These are phyloP conservation scores for Nissolia schottii DNA, from an alignment of 306 rosid genomes.

Conservation along the genomic window DNA sequence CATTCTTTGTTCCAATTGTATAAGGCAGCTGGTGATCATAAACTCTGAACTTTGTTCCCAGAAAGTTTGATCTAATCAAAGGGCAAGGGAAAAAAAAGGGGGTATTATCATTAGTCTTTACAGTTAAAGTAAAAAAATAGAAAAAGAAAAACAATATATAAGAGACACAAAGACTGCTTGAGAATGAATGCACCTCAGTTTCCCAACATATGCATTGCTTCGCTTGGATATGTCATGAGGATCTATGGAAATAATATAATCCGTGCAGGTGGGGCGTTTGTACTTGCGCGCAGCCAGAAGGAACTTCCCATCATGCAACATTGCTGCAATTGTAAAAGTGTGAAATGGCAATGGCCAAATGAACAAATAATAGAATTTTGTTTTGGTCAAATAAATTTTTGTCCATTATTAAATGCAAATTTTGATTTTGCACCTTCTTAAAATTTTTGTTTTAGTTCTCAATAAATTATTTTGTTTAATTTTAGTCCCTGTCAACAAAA, in stretches of 20 bases:
- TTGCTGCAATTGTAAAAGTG: slow-evolving; percentile 41
- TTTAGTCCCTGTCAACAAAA: no score
- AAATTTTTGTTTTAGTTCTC: no score
- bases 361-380: no score
- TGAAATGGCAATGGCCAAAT: slow-evolving; percentile 16
- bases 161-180: not conserved
- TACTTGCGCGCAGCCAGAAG: slow-evolving; percentile 93
- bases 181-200: slow-evolving; percentile 56
- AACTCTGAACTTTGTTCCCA: slow-evolving; percentile 90
- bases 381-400: no score
- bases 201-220: slow-evolving; percentile 78
- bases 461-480: no score
- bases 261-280: slow-evolving; percentile 88
- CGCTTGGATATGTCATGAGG: slow-evolving; percentile 78
- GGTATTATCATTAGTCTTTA: not conserved
- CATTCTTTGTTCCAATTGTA: slow-evolving; percentile 52
- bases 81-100: not conserved
- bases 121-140: not conserved
- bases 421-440: no score
- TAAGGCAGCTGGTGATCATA: slow-evolving; percentile 81
- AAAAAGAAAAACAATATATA: not conserved
- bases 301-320: slow-evolving; percentile 84
- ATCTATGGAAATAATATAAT: slow-evolving; percentile 66
- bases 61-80: slow-evolving; percentile 68
- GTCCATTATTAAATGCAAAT: no score